Conservation (phyloP, 768 basidiomycete species). For the Calocera viscosa region DNA sequence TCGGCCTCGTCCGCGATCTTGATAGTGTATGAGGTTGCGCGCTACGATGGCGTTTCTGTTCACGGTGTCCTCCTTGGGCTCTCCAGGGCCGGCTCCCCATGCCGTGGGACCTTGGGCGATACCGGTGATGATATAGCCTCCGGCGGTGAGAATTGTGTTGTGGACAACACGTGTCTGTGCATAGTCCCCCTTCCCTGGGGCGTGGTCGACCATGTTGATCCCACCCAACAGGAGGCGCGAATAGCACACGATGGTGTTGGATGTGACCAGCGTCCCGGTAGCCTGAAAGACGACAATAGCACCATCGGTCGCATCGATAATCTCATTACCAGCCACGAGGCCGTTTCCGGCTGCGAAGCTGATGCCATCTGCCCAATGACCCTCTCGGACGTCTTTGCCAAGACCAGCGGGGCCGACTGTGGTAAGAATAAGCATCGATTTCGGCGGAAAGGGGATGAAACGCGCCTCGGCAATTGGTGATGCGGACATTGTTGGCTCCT, state of each 20-base stretch:
- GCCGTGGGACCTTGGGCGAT: constrained; percentile 21
- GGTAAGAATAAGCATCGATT: background rate
- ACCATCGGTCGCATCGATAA: constrained; percentile 20
- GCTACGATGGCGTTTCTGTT: constrained; percentile 18
- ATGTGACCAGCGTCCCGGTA: constrained; percentile 19
- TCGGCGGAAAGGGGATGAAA: background rate
- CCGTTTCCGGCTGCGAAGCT: constrained; percentile 18
- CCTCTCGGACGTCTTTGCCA: constrained; percentile 12
- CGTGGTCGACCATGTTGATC: constrained; percentile 22
- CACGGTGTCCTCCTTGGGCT: constrained; percentile 10
- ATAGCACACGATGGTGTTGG: constrained; percentile 19
- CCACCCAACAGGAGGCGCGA: constrained; percentile 18
- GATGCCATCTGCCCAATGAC: constrained; percentile 21
- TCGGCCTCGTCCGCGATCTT: background rate
- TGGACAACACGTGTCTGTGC: constrained; percentile 19
- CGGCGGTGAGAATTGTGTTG: constrained; percentile 19
- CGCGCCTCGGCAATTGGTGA: constrained; percentile 7
- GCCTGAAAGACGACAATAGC: constrained; percentile 21
- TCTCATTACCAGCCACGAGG: constrained; percentile 20
- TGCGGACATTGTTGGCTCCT: constrained; percentile 18
- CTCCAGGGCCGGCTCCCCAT: constrained; percentile 15
- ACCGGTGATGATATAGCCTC: constrained; percentile 18
- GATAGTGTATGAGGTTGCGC: constrained; percentile 18
- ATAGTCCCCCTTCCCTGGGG: constrained; percentile 19
- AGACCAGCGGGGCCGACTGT: constrained; percentile 19